Percentiles rank a stretch among this genome's conserved stretches.
These are phyloP conservation scores for Fusarium continuum DNA, from an alignment of 2,329 filamentous ascomycete genomes.

Conservation along the genomic window DNA sequence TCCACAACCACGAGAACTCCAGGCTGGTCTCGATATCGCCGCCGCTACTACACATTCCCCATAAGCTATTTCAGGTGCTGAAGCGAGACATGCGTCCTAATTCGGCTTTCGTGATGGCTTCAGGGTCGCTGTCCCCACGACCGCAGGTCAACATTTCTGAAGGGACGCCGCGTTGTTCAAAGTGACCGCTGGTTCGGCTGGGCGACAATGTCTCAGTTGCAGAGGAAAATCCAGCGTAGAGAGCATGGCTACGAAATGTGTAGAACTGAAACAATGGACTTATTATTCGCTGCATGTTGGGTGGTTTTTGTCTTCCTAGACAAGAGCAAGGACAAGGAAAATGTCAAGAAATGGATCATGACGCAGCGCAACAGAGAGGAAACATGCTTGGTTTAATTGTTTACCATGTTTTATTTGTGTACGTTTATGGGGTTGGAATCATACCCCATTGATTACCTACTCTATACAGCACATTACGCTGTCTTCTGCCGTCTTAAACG, in stretches of 20 bases:
- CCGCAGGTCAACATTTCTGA: conserved; percentile 43
- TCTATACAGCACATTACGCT: neutral
- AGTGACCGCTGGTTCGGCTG: neutral
- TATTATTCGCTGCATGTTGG: conserved; percentile 5
- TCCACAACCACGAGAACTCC: conserved; percentile 48
- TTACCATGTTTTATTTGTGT: neutral
- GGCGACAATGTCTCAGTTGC: conserved; percentile 20
- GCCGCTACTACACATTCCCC: conserved; percentile 48
- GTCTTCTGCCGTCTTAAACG: conserved; percentile 10
- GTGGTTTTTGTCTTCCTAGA: neutral
- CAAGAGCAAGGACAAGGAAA: neutral
- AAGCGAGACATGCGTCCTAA: conserved; percentile 48
- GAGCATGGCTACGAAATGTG: neutral
- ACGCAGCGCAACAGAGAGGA: neutral
- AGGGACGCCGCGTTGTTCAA: conserved; percentile 2
- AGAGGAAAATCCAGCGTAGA: neutral
- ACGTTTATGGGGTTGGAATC: neutral
- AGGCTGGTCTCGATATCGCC: conserved; percentile 47
- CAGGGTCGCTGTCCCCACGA: conserved; percentile 43
- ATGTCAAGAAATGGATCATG: neutral
- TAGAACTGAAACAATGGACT: conserved; percentile 19
- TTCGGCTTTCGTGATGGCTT: conserved; percentile 42
- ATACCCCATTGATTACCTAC: neutral
- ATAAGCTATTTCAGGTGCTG: conserved; percentile 46
- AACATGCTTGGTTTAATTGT: neutral